Conservation (phyloP, 1,139 yeast species). For the Geotrichum bryndzae region DNA sequence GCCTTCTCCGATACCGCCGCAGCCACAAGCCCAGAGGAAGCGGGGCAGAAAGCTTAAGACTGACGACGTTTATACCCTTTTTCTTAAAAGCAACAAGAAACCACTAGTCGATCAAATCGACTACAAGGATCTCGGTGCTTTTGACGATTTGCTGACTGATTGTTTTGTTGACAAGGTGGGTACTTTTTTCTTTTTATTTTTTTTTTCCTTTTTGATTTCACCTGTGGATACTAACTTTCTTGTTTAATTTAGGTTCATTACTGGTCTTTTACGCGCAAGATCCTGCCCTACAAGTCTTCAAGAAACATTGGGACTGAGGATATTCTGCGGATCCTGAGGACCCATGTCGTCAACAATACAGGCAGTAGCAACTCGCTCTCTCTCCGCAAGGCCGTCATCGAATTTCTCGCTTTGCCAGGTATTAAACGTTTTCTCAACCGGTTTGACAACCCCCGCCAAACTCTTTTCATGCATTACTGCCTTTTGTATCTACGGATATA, state of each 20-base stretch:
- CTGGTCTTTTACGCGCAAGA: conserved; percentile 38
- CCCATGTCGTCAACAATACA: conserved; percentile 21
- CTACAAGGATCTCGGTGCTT: conserved; percentile 48
- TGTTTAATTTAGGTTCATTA: conserved; percentile 10
- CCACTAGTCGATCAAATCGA: conserved; percentile 24
- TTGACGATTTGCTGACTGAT: conserved; percentile 41
- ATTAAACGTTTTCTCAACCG: conserved; percentile 31
- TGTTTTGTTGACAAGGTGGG: conserved; percentile 34
- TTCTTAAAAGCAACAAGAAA: conserved; percentile 15
- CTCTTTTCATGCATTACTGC: conserved; percentile 38
- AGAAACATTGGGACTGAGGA: conserved; percentile 26
- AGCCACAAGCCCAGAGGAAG: conserved; percentile 9
- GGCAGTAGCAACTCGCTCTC: conserved; percentile 16
- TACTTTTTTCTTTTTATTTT: not conserved
- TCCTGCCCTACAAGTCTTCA: conserved; percentile 29
- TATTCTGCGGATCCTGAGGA: conserved; percentile 23
- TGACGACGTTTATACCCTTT: conserved; percentile 14
- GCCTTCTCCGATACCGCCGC: conserved; percentile 4
- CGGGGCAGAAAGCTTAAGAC: conserved; percentile 10
- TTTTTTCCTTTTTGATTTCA: not conserved
- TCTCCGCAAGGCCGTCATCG: conserved; percentile 26
- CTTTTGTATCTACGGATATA: conserved; percentile 38
- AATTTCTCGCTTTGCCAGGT: conserved; percentile 30
- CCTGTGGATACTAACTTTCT: not conserved
- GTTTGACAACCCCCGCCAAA: conserved; percentile 26